Evolutionary conservation across 495 filamentous ascomycete genomes (phyloP).

Genomic region (Podospora pseudoanserina): DNA sequence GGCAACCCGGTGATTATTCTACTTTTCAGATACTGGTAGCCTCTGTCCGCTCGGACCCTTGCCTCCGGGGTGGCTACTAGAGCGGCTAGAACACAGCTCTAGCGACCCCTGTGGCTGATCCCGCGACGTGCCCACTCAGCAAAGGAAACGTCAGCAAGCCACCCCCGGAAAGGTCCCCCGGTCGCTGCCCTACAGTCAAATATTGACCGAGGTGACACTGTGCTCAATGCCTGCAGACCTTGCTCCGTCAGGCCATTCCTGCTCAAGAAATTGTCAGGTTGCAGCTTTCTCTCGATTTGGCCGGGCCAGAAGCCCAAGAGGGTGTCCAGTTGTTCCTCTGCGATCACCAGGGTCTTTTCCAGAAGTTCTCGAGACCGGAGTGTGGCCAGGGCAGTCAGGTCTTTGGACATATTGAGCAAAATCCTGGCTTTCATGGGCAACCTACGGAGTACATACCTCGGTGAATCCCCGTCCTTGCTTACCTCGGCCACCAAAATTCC

Average conservation of each 20-base stretch:
- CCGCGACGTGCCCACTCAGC: not conserved
- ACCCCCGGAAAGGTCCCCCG: not conserved
- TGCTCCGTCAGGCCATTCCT: not conserved
- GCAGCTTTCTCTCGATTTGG: not conserved
- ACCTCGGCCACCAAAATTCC: not conserved
- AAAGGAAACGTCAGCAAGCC: not conserved
- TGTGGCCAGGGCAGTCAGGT: not conserved
- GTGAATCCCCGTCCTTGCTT: not conserved
- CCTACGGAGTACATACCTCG: no score
- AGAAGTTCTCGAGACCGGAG: not conserved
- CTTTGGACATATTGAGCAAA: no score
- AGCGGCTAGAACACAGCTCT: not conserved
- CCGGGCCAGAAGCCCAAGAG: no score
- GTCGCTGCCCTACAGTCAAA: not conserved
- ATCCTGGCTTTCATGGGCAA: no score
- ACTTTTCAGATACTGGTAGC: no score
- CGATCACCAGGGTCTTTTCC: no score
- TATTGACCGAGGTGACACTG: not conserved
- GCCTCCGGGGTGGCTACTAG: not conserved
- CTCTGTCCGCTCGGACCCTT: not conserved
- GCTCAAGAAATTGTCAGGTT: not conserved
- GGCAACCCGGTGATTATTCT: no score
- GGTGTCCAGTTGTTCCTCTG: no score
- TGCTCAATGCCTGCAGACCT: not conserved
- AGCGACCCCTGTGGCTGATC: conserved; percentile 1